Evolutionary conservation across 495 filamentous ascomycete genomes (phyloP), one percentile per base, ranked within the genome.

Genomic region (Physcia stellaris): DNA sequence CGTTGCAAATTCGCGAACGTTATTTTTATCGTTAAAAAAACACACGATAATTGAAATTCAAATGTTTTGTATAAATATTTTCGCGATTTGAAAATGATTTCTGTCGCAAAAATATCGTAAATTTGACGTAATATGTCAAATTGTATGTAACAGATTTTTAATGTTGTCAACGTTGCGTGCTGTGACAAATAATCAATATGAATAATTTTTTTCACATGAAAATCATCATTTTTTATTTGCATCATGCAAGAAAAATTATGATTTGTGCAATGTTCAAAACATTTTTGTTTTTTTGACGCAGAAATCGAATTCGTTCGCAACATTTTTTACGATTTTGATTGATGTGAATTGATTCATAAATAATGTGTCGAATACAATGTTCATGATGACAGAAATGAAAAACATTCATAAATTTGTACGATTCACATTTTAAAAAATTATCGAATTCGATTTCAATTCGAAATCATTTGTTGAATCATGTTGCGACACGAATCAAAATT

Each of bases 311-410:
- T n/a, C 31, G 11, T 5, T 18, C 6, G 21, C 12, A 40, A 11
- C n/a, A 31, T 4, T 32, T 32, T 4, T 12, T 17, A 17, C 12
- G 3, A 6, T 30, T 4, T 12, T 5, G 9, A 31, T 42, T 37
- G 4, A 37, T 28, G 1, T 2, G 6, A 3, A 21, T 21, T 1
- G 13, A 15, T 6, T 42, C 40, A 19, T 27, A 37, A 4, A 29
- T 15, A 11, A 18, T 1, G 22, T 42, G 13, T 2, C 35, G 18
- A 21, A 42, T 42, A 21, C 17, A 42, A 10, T 42, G 13, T 19
- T 37, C 17, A 29, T 37, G 13, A 29, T 36, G 13, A 28, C 13
- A 42, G 0, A 37, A n/a, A 21, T 42, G 17, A 6, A n/a, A 42
- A 4, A 4, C 10, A 29, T 42, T 15, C 9, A 28, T 24, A 0